Percentiles rank a stretch among this genome's conserved stretches.
Evolutionary conservation across 1,284 basidiomycete species (phyloP).

Genomic region (Bondarzewia mesenterica): DNA sequence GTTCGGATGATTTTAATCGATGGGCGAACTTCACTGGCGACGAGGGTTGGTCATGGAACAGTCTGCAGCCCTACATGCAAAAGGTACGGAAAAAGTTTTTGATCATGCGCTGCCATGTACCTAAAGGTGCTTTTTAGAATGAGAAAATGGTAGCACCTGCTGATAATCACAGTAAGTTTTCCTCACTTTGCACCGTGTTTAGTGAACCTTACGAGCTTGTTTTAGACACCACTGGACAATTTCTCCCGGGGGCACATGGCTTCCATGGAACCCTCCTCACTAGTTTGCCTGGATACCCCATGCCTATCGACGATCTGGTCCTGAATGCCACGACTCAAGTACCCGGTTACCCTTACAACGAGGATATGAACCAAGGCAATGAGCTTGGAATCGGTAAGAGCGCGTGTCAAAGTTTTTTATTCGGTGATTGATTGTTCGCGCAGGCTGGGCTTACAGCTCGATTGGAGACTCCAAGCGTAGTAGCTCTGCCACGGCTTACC

Average conservation of each 20-base stretch:
- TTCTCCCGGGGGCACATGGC: conserved; percentile 14
- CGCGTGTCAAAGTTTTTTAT: not conserved
- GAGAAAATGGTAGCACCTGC: conserved; percentile 14
- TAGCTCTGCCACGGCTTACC: conserved; percentile 30
- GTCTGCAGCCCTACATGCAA: conserved; percentile 12
- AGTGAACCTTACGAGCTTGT: not conserved
- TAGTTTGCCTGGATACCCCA: conserved; percentile 13
- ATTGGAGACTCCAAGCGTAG: conserved; percentile 23
- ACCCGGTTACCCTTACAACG: conserved; percentile 20
- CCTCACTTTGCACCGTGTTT: not conserved
- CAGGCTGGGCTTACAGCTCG: conserved; percentile 29
- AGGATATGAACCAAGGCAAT: conserved; percentile 26
- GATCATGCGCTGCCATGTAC: not conserved
- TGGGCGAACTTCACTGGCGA: conserved; percentile 20
- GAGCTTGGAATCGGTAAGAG: conserved; percentile 23
- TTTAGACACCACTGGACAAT: conserved; percentile 13
- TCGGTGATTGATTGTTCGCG: not conserved
- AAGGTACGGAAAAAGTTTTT: conserved; percentile 19
- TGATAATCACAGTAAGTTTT: conserved; percentile 8
- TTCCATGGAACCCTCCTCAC: not conserved
- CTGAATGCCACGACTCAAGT: conserved; percentile 15
- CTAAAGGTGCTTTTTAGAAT: conserved; percentile 8
- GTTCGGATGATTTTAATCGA: conserved; percentile 21
- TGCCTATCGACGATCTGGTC: conserved; percentile 18
- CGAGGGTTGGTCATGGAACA: conserved; percentile 24